phyloP scores from a whole-genome alignment of 805 yeast genomes.

The Hanseniaspora guilliermondii region DNA sequence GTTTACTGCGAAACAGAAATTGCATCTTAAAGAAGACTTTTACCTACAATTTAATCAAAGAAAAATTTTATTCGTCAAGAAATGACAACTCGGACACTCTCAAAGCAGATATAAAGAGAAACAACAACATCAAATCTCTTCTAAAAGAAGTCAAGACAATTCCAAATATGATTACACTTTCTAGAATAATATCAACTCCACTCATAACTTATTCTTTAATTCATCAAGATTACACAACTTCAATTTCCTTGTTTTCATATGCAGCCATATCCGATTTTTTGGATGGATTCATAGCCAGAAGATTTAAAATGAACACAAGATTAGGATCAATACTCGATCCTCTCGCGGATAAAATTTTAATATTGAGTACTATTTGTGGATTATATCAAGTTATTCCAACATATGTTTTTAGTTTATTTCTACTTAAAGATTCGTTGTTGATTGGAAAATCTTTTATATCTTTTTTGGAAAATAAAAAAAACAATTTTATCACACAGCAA shows the following conservation, averaged over 20 bases:
- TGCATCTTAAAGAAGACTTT: neutral
- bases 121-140: neutral
- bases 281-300: conserved; percentile 86
- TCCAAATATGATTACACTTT: conserved; percentile 74
- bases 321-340: conserved; percentile 91
- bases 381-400: conserved; percentile 31
- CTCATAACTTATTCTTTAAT: conserved; percentile 68
- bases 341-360: conserved; percentile 80
- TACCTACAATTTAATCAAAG: neutral
- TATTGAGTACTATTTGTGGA: conserved; percentile 71
- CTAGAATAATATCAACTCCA: conserved; percentile 76
- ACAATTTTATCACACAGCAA: neutral
- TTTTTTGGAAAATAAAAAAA: neutral
- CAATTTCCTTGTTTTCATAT: conserved; percentile 63
- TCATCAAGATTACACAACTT: conserved; percentile 47
- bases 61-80: neutral
- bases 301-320: conserved; percentile 59
- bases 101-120: neutral
- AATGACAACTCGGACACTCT: neutral
- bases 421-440: neutral
- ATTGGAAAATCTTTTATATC: neutral
- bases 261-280: conserved; percentile 84
- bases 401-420: neutral
- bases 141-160: conserved; percentile 34
- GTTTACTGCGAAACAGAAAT: neutral